Conservation (phyloP, 768 basidiomycete genomes). For the Macrolepiota dolichaula region DNA sequence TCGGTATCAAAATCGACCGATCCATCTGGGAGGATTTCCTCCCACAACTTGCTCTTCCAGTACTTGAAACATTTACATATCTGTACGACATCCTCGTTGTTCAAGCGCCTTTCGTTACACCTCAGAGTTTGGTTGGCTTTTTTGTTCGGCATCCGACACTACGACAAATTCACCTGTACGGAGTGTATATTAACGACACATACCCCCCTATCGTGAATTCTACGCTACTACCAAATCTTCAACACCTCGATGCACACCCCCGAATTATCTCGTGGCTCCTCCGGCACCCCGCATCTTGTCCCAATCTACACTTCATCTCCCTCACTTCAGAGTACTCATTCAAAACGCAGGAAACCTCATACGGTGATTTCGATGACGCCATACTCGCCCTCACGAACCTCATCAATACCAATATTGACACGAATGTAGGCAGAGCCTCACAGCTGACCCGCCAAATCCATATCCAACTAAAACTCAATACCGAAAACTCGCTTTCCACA, state of each 20-base stretch:
- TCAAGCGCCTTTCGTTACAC: not conserved
- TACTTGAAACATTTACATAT: not conserved
- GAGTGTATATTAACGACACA: not conserved
- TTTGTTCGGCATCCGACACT: not conserved
- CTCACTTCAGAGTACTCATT: not conserved
- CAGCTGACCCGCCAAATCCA: not conserved
- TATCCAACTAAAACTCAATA: constrained; percentile 7
- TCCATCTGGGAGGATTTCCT: not conserved
- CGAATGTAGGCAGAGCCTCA: not conserved
- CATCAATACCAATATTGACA: too few species aligned
- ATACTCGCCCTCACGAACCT: not conserved
- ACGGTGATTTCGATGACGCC: not conserved
- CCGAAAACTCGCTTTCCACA: not conserved
- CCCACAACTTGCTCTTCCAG: not conserved
- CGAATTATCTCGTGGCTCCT: constrained; percentile 1
- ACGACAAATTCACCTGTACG: not conserved
- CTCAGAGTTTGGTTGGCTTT: not conserved
- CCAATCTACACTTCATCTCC: not conserved
- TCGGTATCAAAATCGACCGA: not conserved
- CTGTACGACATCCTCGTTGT: not conserved
- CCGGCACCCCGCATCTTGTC: not conserved
- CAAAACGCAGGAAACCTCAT: not conserved
- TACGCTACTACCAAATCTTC: not conserved
- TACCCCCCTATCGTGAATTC: not conserved
- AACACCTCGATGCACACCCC: not conserved